Base-by-base conservation (phyloP, 306 rosid genomes). In the Trifolium pratense region DNA sequence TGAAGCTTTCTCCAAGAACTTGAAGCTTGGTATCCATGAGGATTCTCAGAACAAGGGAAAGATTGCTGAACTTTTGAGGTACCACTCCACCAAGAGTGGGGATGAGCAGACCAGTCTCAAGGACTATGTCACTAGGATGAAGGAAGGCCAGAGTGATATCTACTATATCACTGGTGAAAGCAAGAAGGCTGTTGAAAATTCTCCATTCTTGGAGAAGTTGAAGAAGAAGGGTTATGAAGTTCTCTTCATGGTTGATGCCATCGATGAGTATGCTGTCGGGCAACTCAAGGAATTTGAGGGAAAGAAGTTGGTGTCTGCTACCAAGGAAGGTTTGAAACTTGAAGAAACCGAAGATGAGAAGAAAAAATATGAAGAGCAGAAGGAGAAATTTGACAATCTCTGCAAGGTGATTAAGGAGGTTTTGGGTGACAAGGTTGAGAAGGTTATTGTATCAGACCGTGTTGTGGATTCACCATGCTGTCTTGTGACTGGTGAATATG, bases 351-450 rank as follows among this genome's bases (percentile, higher is more conserved):
- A 91, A 3, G 96, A 91, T 0, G 93, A 91, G 83, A 78, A 90
- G 77, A 85, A 84, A 37, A 84, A 69, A 77, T 13, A 81, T 8
- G 96, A 91, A 14, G 85, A 84, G 16, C 36, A 71, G 51, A 86
- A 87, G 85, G 92, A 86, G 75, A 89, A 87, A 70, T 91, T 91
- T 1, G 92, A 89, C 42, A 84, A 83, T 1, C 87, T 91, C 0
- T 91, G 97, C 92, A 91, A 87, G 91, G 97, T 91, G 14, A 84
- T 91, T 4, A 91, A 91, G 87, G 97, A 91, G 39, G 91, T 91
- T 1, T 63, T 91, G 86, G 97, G 97, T 9, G 97, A 89, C 76
- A 86, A 68, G 52, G 97, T 91, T 0, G 97, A 91, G 79, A 91
- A 91, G 57, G 97, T 91, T 3, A 75, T 91, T 0, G 97, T 91